Evolutionary conservation across 306 rosid species (phyloP), one percentile per base, ranked within the genome.

Genomic region (Carpinus viminea): DNA sequence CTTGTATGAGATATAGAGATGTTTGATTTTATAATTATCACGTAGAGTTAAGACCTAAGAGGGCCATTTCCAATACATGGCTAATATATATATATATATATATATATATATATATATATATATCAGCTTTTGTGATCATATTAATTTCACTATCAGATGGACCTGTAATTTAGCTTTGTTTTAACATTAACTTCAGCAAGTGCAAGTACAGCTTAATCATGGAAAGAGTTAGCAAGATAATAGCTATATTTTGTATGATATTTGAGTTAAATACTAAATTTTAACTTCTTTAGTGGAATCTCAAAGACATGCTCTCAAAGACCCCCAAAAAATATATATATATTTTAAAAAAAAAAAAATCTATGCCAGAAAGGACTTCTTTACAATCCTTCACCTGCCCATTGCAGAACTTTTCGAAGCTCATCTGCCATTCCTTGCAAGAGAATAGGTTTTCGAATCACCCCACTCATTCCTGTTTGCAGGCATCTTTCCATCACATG

Each of bases 381-480:
- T 84, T 87, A 89, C 73, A 85, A 52, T 17, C 81, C 86, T 41
- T 86, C 96, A 62, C 84, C 89, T 0, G 90, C 90, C 56, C 76
- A 81, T 38, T 86, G 89, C 65, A 91, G 78, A 26, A 88, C 90
- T 71, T 85, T 77, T 34, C 83, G 73, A 41, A 93, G 94, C 80
- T 91, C 95, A 68, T 88, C 86, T 0, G 92, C 92, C 62, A 91
- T 78, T 51, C 87, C 89, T 70, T 85, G 88, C 74, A 91, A 88
- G 8, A 87, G 79, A 50, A 93, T 84, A n/a, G 97, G 95, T 72
- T 91, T 91, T 18, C 90, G 84, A 60, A 93, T 85, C 72, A 91
- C 46, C 55, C 97, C 97, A 70, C 91, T 91, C 88, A 93, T 93
- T 73, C 98, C 98, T 6, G 85, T 81, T 54, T 82, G 89, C 26